These are phyloP conservation scores for Apiospora phragmitis DNA, from an alignment of 2,329 filamentous ascomycete genomes.

Conservation along the genomic window DNA sequence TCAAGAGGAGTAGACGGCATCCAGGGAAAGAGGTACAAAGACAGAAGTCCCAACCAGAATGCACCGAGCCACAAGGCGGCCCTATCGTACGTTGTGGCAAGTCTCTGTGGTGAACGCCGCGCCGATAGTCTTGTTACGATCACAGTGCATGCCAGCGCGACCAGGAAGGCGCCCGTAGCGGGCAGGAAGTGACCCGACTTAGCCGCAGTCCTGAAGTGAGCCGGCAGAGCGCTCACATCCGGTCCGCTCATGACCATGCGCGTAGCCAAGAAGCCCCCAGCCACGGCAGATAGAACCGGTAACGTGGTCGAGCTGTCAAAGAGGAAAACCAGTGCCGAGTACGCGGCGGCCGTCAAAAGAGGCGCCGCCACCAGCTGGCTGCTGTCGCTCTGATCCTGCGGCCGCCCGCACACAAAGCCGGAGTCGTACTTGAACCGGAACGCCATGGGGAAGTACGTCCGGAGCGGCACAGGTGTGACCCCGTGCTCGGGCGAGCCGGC, in stretches of 20 bases:
- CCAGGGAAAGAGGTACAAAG: conserved; percentile 75
- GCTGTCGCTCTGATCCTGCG: background rate
- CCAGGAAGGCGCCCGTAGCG: conserved; percentile 58
- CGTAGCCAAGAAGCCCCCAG: conserved; percentile 6
- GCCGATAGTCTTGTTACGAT: conserved; percentile 68
- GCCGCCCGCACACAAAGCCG: conserved; percentile 9
- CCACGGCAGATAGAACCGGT: background rate
- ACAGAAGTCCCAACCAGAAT: conserved; percentile 71
- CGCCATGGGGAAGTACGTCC: conserved; percentile 16
- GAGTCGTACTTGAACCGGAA: conserved; percentile 17
- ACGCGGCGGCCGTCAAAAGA: background rate
- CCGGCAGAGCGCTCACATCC: background rate
- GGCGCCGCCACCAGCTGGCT: background rate
- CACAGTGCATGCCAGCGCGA: conserved; percentile 66
- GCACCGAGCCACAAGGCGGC: conserved; percentile 69
- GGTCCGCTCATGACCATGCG: background rate
- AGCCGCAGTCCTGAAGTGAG: background rate
- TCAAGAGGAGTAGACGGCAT: conserved; percentile 52
- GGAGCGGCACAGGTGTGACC: conserved; percentile 9
- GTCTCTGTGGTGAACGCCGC: conserved; percentile 53
- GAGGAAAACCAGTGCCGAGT: conserved; percentile 9
- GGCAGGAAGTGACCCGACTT: background rate
- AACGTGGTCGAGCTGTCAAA: conserved; percentile 6
- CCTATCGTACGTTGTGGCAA: conserved; percentile 68
- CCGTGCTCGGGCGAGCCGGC: conserved; percentile 6